Evolutionary conservation across 768 basidiomycete species (phyloP), one percentile per base, ranked within the genome.

Genomic region (Hygrophorus russula): DNA sequence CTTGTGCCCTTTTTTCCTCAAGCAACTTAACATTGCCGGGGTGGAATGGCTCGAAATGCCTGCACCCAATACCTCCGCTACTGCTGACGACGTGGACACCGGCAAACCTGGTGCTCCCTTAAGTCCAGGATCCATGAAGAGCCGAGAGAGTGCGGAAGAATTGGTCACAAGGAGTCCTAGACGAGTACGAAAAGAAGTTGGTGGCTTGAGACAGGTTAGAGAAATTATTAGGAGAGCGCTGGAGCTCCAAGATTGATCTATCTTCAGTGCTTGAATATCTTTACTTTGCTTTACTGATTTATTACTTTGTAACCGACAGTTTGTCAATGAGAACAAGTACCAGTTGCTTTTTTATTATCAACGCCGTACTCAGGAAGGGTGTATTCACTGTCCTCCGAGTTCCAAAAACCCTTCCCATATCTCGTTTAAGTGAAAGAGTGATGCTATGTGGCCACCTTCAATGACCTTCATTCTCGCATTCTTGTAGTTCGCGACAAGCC

Each of bases 1-100:
- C 33, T 62, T 88, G 10, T 89, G 87, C 53, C 85, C 87, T 1
- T 90, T 89, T 64, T 90, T 89, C 67, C 59, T 90, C 41, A 76
- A 70, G 54, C 69, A 65, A 45, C 65, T 88, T 5, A 66, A 71
- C 45, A 71, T 88, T 15, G 72, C 63, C 9, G 74, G 78, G 57
- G 67, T 65, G 49, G 71, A 69, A 42, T 76, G 73, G 73, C 60
- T 76, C 5, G 74, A 76, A 52, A 76, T 81, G 79, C 79, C 80
- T 27, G 70, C 77, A 18, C 55, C 65, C 18, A 61, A 53, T 19
- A 30, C 46, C n/a, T 49, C 49, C 36, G 41, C 53, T 27, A 51
- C 48, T 36, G 52, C 49, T 32, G 39, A 27, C 7, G 65, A 65
- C 14, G 54, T 48, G 34, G 69, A 71, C 10, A 67, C 61, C 12